A percentile compares a stretch with the other conserved stretches of the same genome.
Evolutionary conservation across 129 eudicot genomes (phyloP).

Genomic region (Pulicaria dysenterica): DNA sequence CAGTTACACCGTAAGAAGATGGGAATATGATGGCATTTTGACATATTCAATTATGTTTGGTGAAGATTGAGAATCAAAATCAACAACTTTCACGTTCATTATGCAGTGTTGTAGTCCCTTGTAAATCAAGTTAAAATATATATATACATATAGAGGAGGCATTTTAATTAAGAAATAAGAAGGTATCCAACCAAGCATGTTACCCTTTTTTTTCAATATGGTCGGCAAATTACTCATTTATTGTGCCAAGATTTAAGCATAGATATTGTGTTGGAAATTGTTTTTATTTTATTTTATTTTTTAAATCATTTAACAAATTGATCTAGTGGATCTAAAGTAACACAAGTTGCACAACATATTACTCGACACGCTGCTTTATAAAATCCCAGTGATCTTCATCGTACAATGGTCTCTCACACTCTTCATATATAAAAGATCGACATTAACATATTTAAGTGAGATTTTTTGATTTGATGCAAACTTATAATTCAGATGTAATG

Average conservation of each 20-base stretch:
- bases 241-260: constrained; percentile 19
- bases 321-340: constrained; percentile 16
- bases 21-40: no score
- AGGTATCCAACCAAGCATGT: neutral
- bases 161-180: no score
- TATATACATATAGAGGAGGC: no score
- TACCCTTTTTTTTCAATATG: constrained; percentile 11
- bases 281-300: neutral
- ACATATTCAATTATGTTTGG: no score
- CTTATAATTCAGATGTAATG: no score
- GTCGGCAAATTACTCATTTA: constrained; percentile 23
- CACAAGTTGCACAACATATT: constrained; percentile 14
- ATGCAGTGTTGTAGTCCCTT: neutral
- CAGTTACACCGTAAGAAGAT: no score
- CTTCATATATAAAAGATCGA: neutral
- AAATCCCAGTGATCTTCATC: constrained; percentile 10
- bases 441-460: no score
- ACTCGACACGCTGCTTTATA: neutral
- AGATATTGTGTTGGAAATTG: constrained; percentile 21
- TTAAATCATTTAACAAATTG: constrained; percentile 13
- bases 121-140: neutral
- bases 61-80: no score
- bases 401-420: constrained; percentile 2
- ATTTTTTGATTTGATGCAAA: no score
- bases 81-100: no score